Evolutionary conservation across 2,329 filamentous ascomycete species (phyloP), one percentile per base, ranked within the genome.

Genomic region (Penicillium decumbens): DNA sequence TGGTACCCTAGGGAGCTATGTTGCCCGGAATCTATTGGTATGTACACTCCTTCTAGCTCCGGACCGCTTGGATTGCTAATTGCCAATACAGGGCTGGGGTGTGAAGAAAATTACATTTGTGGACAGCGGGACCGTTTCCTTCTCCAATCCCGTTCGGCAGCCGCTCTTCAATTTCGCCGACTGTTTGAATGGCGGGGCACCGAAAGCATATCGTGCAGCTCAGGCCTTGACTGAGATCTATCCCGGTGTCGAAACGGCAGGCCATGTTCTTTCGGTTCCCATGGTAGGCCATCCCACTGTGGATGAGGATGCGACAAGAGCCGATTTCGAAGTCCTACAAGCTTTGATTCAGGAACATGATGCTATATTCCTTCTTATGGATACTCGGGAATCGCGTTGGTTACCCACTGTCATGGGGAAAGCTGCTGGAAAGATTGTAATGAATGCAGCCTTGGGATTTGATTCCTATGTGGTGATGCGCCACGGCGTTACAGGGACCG

Each of bases 401-500:
- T 76, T 98, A 35, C 93, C 93, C 1, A 97, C 92, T 0, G 83
- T 98, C 13, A 95, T 98, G 85, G 92, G 87, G 35, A 98, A 97
- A 71, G 85, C 91, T 3, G 82, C 85, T 2, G 88, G 87, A 29
- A 98, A 98, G 74, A 89, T 97, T 55, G 92, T 98, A 23, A 86
- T 98, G 80, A 98, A 97, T 68, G 90, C 92, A 6, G 93, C 93
- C 1, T 79, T 98, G 3, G 93, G 93, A 0, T 98, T 98, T 64
- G 93, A 98, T 71, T 93, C 90, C 0, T 98, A 89, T 62, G 90
- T 98, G 2, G 90, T 95, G 30, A 97, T 98, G 93, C 83, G 93
- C 49, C 93, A 98, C 69, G 93, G 93, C 1, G 77, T 89, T 5
- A 80, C 82, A 58, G 76, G 77, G 3, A 68, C 72, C 37, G 74